These are phyloP conservation scores for Sungouiella blattae DNA, from an alignment of 805 yeast genomes.

Conservation along the genomic window DNA sequence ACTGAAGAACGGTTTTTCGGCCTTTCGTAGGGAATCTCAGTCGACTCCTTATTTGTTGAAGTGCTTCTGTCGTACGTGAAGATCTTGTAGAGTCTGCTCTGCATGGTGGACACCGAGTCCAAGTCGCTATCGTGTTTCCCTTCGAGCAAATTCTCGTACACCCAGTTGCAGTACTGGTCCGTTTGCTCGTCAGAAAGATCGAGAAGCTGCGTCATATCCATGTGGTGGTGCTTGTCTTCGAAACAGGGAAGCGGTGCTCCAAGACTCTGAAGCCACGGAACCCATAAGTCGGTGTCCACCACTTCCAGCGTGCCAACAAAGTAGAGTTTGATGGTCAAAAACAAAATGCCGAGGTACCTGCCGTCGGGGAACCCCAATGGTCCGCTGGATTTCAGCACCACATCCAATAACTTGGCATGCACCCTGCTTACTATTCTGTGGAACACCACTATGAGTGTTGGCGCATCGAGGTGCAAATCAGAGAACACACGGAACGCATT, in stretches of 20 bases:
- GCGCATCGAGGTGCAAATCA: conserved; percentile 44
- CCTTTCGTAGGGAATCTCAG: not conserved
- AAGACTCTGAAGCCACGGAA: conserved; percentile 15
- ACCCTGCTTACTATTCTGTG: conserved; percentile 14
- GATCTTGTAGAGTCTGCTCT: conserved; percentile 29
- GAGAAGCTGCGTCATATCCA: conserved; percentile 28
- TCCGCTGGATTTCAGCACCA: conserved; percentile 1
- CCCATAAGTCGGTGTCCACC: conserved; percentile 17
- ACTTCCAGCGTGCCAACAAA: conserved; percentile 12
- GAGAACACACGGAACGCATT: conserved; percentile 38
- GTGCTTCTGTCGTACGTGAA: conserved; percentile 17
- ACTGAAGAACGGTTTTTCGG: not conserved
- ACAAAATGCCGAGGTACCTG: conserved; percentile 27
- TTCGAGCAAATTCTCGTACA: conserved; percentile 32
- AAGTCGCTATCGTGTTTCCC: conserved; percentile 14
- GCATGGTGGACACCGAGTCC: conserved; percentile 23
- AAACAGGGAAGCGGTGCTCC: conserved; percentile 6
- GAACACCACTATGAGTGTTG: conserved; percentile 42
- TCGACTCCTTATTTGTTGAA: not conserved
- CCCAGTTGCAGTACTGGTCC: conserved; percentile 50
- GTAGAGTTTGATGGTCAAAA: conserved; percentile 29
- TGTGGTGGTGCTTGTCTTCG: conserved; percentile 8
- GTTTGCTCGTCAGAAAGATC: conserved; percentile 48
- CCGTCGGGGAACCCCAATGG: conserved; percentile 34
- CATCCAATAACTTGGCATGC: not conserved